Evolutionary conservation across 2,329 filamentous ascomycete species (phyloP), one percentile per base, ranked within the genome.

Genomic region (Talaromyces sp.): DNA sequence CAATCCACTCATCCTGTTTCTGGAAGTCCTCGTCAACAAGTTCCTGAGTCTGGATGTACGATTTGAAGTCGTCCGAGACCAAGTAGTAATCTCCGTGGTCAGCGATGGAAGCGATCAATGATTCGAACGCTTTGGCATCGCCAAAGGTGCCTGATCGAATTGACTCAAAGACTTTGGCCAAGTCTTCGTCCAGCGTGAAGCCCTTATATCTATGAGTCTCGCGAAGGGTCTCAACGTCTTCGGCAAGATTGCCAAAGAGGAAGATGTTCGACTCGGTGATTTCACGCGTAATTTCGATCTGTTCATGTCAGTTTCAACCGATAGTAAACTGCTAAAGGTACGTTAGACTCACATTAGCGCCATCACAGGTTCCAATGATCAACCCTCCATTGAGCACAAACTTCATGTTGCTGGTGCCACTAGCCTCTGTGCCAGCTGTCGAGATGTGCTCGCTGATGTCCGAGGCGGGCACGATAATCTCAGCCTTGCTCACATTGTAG

Each of bases 401-500:
- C 80, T 99, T 99, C 95, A 99, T 99, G 87, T 99, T 99, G 74
- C 92, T 96, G 13, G 93, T 97, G 68, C 94, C 94, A 69, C 84
- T 87, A 29, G 86, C 88, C 72, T 99, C 95, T 1, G 95, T 99
- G 59, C 95, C 95, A 43, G 95, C 95, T 27, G 95, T 99, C 2
- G 95, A 98, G 74, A 99, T 99, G 78, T 99, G 95, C 82, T 99
- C 95, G 79, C 93, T 97, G 73, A 99, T 89, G 73, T 99, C 95
- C 22, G 92, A 97, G 13, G 95, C 95, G 13, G 95, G 95, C 69
- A 88, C 87, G 73, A 99, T 97, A 74, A 98, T 93, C 81, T 99
- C 95, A 2, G 95, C 95, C 84, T 99, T 99, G 87, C 93, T 97
- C 75, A 99, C 95, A 71, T 99, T 99, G 86, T 99, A 99, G 80